Conservation (phyloP, 2,329 filamentous ascomycete species). For the Claviceps sp. region DNA sequence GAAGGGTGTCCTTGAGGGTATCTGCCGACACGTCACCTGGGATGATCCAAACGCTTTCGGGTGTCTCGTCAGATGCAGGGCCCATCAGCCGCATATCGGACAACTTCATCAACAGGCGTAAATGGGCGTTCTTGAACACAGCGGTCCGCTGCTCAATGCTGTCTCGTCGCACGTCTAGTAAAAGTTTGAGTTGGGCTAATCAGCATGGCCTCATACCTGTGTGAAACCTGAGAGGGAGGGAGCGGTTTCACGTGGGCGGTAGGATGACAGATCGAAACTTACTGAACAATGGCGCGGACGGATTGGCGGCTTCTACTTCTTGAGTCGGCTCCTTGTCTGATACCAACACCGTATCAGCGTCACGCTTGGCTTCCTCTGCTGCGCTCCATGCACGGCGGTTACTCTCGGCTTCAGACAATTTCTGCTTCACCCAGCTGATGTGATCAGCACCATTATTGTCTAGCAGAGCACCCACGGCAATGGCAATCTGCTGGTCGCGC, state of each 20-base stretch:
- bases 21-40: constrained; percentile 51
- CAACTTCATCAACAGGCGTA: constrained; percentile 72
- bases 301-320: constrained; percentile 16
- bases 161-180: constrained; percentile 42
- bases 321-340: constrained; percentile 12
- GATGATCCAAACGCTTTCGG: constrained; percentile 66
- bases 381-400: constrained; percentile 68
- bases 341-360: constrained; percentile 20
- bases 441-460: constrained; percentile 66
- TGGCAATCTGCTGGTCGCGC: constrained; percentile 57
- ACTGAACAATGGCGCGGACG: constrained; percentile 20
- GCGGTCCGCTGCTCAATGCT: constrained; percentile 54
- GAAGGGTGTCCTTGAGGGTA: constrained; percentile 53
- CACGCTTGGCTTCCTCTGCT: constrained; percentile 47
- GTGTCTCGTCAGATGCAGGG: constrained; percentile 49
- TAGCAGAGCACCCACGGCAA: constrained; percentile 66
- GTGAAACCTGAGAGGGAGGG: neutral
- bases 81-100: constrained; percentile 52
- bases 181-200: neutral
- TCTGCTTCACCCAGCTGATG: constrained; percentile 68
- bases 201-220: neutral
- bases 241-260: neutral
- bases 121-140: constrained; percentile 79
- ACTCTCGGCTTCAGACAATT: constrained; percentile 52
- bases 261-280: constrained; percentile 9